phyloP scores from a whole-genome alignment of 345 rosid species.

The Brassica juncea region DNA sequence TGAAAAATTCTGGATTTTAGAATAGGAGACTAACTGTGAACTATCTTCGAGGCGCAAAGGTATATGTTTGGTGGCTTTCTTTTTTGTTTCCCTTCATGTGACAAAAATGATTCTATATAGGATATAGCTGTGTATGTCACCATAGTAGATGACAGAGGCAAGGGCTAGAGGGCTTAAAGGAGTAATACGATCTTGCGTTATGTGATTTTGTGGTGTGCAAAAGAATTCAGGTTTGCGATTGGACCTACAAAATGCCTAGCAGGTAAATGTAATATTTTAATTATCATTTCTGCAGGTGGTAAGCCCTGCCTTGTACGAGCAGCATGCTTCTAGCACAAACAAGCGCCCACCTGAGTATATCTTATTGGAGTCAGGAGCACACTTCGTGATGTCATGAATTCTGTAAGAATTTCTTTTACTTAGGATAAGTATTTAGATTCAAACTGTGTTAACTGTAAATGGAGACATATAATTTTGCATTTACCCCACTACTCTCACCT shows the following conservation, averaged over 20 bases:
- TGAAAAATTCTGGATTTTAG: conserved; percentile 77
- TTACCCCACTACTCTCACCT: background rate
- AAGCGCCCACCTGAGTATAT: conserved; percentile 84
- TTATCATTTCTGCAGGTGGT: conserved; percentile 50
- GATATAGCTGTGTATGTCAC: background rate
- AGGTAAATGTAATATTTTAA: background rate
- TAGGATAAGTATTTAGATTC: background rate
- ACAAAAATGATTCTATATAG: background rate
- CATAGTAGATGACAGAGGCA: conserved; percentile 47
- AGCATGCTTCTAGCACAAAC: conserved; percentile 83
- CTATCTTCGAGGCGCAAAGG: conserved; percentile 67
- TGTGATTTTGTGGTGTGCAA: conserved; percentile 72
- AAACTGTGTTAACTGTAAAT: background rate
- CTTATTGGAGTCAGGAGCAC: conserved; percentile 65
- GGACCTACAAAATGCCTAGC: conserved; percentile 4
- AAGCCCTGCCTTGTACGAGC: conserved; percentile 57
- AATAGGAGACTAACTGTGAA: conserved; percentile 62
- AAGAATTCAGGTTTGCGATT: conserved; percentile 48
- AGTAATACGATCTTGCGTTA: conserved; percentile 58
- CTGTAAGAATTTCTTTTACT: background rate
- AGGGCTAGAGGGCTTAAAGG: conserved; percentile 60
- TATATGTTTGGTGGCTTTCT: conserved; percentile 40
- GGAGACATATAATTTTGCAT: background rate
- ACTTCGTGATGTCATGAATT: conserved; percentile 79
- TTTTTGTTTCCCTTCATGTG: background rate